These are phyloP conservation scores for Solanum clarkiae DNA, from an alignment of 257 asterid species.

Conservation along the genomic window DNA sequence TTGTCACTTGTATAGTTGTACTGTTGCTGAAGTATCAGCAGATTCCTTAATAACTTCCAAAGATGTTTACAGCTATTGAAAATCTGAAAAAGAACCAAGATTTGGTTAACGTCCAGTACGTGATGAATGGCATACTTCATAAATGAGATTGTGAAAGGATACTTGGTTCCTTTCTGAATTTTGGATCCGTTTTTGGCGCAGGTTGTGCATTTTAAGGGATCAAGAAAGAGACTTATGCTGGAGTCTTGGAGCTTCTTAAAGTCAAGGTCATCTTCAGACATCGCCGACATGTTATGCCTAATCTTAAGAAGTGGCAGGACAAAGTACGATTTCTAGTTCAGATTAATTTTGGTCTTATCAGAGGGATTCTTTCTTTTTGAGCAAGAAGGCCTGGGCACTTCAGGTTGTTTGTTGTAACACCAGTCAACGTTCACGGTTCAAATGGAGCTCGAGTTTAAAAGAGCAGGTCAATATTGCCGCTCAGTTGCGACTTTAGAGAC, in stretches of 20 bases:
- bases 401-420: neutral
- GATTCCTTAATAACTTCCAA: neutral
- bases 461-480: neutral
- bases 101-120: neutral
- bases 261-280: conserved; percentile 26
- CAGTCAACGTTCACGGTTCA: neutral
- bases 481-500: neutral
- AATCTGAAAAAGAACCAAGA: neutral
- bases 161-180: neutral
- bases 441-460: neutral
- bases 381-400: neutral
- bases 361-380: neutral
- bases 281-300: conserved; percentile 81
- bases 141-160: neutral
- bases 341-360: neutral
- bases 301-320: conserved; percentile 78
- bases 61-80: neutral
- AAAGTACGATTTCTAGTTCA: conserved; percentile 62
- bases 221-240: conserved; percentile 89
- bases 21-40: neutral
- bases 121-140: neutral
- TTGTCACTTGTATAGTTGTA: neutral
- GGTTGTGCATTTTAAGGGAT: conserved; percentile 96
- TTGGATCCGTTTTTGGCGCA: conserved; percentile 4
- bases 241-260: conserved; percentile 75